Conservation (phyloP, 805 yeast species). For the Pichia cabralensis region DNA sequence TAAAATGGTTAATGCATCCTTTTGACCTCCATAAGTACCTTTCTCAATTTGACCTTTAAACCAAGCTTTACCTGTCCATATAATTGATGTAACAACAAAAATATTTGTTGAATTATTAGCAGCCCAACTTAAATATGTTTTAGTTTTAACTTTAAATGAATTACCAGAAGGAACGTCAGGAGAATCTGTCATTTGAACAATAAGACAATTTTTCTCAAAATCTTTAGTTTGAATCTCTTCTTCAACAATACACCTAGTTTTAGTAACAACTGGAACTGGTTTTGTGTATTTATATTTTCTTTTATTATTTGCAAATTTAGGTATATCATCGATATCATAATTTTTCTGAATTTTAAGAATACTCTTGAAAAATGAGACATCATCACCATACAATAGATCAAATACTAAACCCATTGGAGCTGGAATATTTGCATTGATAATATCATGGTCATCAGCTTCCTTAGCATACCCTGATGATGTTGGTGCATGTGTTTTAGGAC, state of each 20-base stretch:
- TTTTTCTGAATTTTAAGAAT: constrained; percentile 55
- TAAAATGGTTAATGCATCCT: constrained; percentile 42
- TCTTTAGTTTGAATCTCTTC: constrained; percentile 50
- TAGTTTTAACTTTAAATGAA: constrained; percentile 53
- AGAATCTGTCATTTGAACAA: constrained; percentile 50
- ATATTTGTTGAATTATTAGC: constrained; percentile 42
- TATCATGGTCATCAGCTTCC: constrained; percentile 40
- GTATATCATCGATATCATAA: constrained; percentile 42
- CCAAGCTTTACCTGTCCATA: constrained; percentile 75
- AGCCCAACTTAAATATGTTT: constrained; percentile 54
- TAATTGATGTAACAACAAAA: constrained; percentile 43
- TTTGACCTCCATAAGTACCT: constrained; percentile 66
- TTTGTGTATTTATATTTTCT: constrained; percentile 50
- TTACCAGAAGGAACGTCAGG: constrained; percentile 83
- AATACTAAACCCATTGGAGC: constrained; percentile 62
- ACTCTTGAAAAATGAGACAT: constrained; percentile 33
- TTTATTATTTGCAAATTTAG: constrained; percentile 27
- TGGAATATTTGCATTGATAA: constrained; percentile 36
- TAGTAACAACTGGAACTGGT: constrained; percentile 71
- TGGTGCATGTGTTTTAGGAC: constrained; percentile 28
- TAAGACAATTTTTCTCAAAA: constrained; percentile 35
- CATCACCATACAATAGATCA: constrained; percentile 52
- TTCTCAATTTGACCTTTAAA: constrained; percentile 67
- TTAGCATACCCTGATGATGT: constrained; percentile 34
- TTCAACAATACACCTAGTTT: constrained; percentile 53